phyloP scores from a whole-genome alignment of 2,329 filamentous ascomycete species.

The Aspergillus sp. region DNA sequence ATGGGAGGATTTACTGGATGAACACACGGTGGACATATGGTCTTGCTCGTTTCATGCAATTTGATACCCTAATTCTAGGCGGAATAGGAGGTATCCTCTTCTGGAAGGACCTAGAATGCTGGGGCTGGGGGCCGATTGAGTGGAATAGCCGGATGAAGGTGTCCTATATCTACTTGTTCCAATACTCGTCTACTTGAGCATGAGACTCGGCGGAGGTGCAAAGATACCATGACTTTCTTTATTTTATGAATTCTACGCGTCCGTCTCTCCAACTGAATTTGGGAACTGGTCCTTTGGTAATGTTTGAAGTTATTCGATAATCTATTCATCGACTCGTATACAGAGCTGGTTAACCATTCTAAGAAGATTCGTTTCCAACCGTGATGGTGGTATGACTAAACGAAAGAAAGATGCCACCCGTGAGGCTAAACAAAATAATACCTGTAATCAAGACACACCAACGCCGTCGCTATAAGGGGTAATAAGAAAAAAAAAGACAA shows the following conservation, averaged over 20 bases:
- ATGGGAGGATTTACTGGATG: background rate
- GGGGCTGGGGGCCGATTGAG: too few relatives aligned
- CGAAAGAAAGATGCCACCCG: slow-evolving; percentile 10
- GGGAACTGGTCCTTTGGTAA: background rate
- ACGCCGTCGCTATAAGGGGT: slow-evolving; percentile 24
- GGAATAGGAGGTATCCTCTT: background rate
- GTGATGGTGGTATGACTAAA: slow-evolving; percentile 1
- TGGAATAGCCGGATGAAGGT: background rate
- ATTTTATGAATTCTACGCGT: background rate
- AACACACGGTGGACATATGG: background rate
- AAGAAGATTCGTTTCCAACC: background rate
- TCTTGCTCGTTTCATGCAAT: background rate
- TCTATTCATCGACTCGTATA: background rate
- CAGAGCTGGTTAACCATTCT: background rate
- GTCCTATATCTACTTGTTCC: background rate
- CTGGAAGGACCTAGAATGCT: background rate
- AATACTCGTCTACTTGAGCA: background rate
- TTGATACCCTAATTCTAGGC: background rate
- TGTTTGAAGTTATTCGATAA: background rate
- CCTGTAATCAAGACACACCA: slow-evolving; percentile 3
- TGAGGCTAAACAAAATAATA: slow-evolving; percentile 1
- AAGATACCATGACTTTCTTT: background rate
- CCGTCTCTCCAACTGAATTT: background rate
- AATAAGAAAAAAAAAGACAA: slow-evolving; percentile 14
- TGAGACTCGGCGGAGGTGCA: background rate